Evolutionary conservation across 495 filamentous ascomycete genomes (phyloP).

Genomic region (Glonium stellatum): DNA sequence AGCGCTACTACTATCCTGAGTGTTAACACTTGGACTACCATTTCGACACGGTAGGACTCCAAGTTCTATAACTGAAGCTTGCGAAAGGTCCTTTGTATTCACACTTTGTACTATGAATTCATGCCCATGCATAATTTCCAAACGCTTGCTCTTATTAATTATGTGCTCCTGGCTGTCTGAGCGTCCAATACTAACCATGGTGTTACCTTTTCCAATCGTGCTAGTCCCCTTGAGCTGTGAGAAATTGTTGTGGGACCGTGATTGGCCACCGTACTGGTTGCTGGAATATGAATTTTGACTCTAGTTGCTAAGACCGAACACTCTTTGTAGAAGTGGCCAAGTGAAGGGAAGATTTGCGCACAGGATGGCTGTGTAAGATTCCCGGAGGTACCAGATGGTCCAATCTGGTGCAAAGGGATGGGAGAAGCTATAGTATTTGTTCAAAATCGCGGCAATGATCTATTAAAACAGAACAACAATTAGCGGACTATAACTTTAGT

Average conservation of each 20-base stretch:
- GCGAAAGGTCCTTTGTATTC: too few species aligned
- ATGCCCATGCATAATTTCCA: too few species aligned
- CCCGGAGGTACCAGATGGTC: constrained; percentile 62
- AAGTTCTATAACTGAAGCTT: too few species aligned
- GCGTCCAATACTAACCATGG: not conserved
- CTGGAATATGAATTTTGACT: constrained; percentile 64
- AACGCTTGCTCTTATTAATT: not conserved
- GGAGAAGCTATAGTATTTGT: constrained; percentile 60
- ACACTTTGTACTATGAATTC: too few species aligned
- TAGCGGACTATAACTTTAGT: not conserved
- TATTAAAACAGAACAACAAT: not conserved
- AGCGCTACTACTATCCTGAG: too few species aligned
- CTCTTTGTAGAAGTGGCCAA: constrained; percentile 50
- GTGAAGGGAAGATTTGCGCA: constrained; percentile 57
- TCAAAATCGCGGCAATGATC: constrained; percentile 55
- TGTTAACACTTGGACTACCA: too few species aligned
- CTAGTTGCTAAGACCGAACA: constrained; percentile 40
- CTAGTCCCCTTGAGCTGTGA: not conserved
- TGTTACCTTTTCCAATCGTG: not conserved
- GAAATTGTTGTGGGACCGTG: not conserved
- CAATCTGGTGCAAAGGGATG: constrained; percentile 50
- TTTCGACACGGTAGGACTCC: too few species aligned
- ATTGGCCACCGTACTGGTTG: not conserved
- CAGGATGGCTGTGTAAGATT: constrained; percentile 56
- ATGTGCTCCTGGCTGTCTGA: constrained; percentile 2